Base-by-base conservation (phyloP, 768 basidiomycete species). In the Boletus eberwhitei region DNA sequence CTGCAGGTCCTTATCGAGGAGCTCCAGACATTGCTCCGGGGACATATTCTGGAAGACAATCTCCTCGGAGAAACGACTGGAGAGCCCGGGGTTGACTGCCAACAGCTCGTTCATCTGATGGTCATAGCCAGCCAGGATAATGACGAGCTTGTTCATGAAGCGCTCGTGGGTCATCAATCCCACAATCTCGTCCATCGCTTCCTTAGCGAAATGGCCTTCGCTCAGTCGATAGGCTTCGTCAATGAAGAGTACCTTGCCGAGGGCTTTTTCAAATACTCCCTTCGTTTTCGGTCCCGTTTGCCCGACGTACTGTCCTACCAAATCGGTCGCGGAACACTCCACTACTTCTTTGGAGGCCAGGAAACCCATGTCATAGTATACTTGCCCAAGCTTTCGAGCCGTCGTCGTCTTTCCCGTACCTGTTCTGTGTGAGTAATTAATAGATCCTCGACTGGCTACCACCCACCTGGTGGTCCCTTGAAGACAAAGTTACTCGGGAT, bases 111-210 rank as follows among this genome's bases (percentile, higher is more conserved):
- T 84, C 75, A 88, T 88, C 47, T 88, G 82, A 7, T 80, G 58
- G 59, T 86, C 84, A 58, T 88, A 88, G 2, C 87, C 87, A 19
- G 87, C 87, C 14, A 88, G 74, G 52, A 88, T 81, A 62, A 88
- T 81, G 40, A 88, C 74, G 24, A 88, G 69, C 62, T 86, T 87
- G 17, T 75, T 73, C 60, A 77, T 75, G 73, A 76, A 88, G 26
- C 69, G 72, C 4, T 82, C 79, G 41, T 84, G 72, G 2, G 87
- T 88, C 55, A 88, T 73, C 14, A 83, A 61, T 6, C 80, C 79
- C 6, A 88, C 87, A n/a, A 89, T 64, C 59, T 89, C 87, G 61
- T 89, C 88, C 37, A 87, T 78, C 12, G 88, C 87, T 62, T 89
- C 87, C 61, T 86, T 78, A 2, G 86, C 84, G 58, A 87, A 89